Base-by-base conservation (phyloP, 495 filamentous ascomycete species). In the Aspergillus hancockii region DNA sequence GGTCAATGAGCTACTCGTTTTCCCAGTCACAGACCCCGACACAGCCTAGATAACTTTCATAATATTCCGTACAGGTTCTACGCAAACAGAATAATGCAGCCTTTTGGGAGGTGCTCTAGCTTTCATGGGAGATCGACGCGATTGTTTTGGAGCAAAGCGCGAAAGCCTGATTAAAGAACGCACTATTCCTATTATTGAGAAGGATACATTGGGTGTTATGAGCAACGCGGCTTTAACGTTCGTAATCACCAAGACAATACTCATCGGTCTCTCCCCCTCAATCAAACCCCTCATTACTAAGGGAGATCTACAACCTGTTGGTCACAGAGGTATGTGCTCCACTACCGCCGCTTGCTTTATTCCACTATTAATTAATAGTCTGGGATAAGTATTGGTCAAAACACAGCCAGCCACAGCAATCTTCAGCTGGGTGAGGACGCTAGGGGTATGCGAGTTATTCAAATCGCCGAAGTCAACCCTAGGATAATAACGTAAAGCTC, bases 351-450 rank as follows among this genome's bases (percentile, higher is more conserved):
- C 34, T 36, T 12, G 8, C 34, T 14, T 36, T 36, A n/a, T 14
- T 36, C 8, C 34, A 36, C 34, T 2, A 14, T 5, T 2, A 1
- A 22, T 16, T 51, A 31, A 28, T 51, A 32, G 22, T 2, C 14
- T 4, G 16, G 14, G 8, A 8, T 16, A 63, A 55, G 60, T n/a
- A 52, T 65, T 14, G 71, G 71, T 19, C 60, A 67, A 52, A 73
- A 74, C 54, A 55, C 57, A 32, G 47, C 58, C 16, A 55, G 38
- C n/a, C 60, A 28, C 28, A 65, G 19, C 36, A 63, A 70, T 16
- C 58, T 79, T 40, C 75, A 79, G 63, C 47, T 76, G 14, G 70
- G 75, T 14, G 75, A 76, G 49, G 78, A 77, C 41, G 75, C 72
- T 4, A 31, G 56, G 68, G 60, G 65, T 70, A 58, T 32, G 28